These are phyloP conservation scores for Dothideomycetidae sp. DNA, from an alignment of 2,329 filamentous ascomycete species.

Conservation along the genomic window DNA sequence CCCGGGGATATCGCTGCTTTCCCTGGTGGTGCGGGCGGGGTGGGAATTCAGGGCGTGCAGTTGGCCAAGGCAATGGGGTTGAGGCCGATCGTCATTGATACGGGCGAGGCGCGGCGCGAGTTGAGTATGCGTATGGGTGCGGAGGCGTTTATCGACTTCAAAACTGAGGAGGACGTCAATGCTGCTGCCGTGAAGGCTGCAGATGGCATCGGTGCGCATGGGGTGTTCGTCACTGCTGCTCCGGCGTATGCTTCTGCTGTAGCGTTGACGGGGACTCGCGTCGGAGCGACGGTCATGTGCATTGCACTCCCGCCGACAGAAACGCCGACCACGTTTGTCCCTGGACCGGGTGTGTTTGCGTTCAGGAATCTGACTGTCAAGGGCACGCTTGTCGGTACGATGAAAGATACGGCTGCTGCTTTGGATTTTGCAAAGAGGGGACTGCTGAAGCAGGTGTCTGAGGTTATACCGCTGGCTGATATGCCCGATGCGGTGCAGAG, in stretches of 20 bases:
- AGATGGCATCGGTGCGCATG: constrained; percentile 35
- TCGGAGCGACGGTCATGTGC: constrained; percentile 40
- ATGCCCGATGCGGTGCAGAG: constrained; percentile 34
- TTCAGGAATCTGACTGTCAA: constrained; percentile 24
- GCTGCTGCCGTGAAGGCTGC: constrained; percentile 33
- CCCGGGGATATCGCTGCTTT: constrained; percentile 43
- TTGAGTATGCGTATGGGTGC: constrained; percentile 38
- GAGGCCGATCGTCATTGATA: constrained; percentile 42
- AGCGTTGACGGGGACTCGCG: constrained; percentile 31
- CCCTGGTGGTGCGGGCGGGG: constrained; percentile 41
- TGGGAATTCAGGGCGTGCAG: constrained; percentile 45
- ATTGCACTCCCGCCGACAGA: constrained; percentile 26
- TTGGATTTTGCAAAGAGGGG: constrained; percentile 37
- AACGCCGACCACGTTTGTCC: constrained; percentile 21
- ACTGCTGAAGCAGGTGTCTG: constrained; percentile 31
- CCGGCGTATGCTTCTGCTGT: constrained; percentile 27
- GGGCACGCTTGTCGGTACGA: constrained; percentile 31
- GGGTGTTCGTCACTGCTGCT: constrained; percentile 25
- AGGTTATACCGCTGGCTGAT: constrained; percentile 29
- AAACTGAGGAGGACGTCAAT: constrained; percentile 25
- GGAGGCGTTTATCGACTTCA: constrained; percentile 44
- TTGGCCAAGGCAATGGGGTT: constrained; percentile 42
- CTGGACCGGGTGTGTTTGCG: constrained; percentile 22
- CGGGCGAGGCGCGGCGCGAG: constrained; percentile 33
- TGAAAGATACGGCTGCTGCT: constrained; percentile 34